Evolutionary conservation across 176 grass and related monocot species (phyloP).

Genomic region (Eleusine coracana): DNA sequence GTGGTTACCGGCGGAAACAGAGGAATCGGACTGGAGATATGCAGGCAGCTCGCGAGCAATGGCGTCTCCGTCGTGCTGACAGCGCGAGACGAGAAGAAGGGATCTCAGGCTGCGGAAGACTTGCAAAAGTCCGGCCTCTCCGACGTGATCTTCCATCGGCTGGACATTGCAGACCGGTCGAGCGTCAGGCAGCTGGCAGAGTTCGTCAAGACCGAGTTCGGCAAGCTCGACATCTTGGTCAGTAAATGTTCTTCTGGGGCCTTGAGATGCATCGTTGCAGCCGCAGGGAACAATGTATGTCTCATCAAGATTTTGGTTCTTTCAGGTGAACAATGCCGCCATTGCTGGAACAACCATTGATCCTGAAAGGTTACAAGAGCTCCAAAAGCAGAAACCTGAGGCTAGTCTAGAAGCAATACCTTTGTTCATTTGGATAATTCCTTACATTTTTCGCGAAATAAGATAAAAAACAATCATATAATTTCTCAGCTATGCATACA

Average conservation of each 20-base stretch:
- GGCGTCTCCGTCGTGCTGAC: conserved; percentile 53
- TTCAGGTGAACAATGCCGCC: conserved; percentile 50
- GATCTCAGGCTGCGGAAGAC: conserved; percentile 33
- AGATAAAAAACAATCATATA: background rate
- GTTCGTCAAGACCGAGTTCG: conserved; percentile 46
- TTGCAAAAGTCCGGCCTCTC: conserved; percentile 11
- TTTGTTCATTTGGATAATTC: background rate
- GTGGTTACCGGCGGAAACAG: conserved; percentile 57
- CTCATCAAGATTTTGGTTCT: conserved; percentile 11
- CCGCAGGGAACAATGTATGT: too few relatives aligned
- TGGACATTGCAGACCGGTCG: conserved; percentile 36
- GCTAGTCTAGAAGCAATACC: background rate
- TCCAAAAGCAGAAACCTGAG: conserved; percentile 28
- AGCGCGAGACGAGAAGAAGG: conserved; percentile 46
- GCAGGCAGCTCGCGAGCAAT: conserved; percentile 49
- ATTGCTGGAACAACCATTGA: conserved; percentile 35
- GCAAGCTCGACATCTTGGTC: conserved; percentile 52
- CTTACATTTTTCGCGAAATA: background rate
- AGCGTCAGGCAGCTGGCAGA: conserved; percentile 42
- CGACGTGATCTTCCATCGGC: conserved; percentile 51
- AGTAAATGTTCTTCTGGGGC: background rate
- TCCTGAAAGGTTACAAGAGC: conserved; percentile 15
- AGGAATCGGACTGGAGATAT: conserved; percentile 59
- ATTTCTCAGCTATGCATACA: background rate
- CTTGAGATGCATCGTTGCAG: background rate